Base-by-base conservation (phyloP, 768 basidiomycete species). In the Tylopilus balloui region DNA sequence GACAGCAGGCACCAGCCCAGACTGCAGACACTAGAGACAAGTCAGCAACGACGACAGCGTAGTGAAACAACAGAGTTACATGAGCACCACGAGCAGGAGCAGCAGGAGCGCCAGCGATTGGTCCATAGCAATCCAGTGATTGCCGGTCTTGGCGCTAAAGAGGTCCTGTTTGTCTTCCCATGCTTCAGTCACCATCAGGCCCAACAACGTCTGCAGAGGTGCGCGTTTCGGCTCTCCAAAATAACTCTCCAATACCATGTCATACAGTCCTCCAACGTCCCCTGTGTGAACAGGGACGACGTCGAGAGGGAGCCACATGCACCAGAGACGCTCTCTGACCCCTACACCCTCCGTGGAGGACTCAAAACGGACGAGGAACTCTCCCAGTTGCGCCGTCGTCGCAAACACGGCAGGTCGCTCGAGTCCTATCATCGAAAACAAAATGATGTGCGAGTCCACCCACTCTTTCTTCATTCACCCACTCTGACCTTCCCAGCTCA, bases 371-470 rank as follows among this genome's bases (percentile, higher is more conserved):
- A 84, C 36, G 77, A 76, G 32, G 76, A 88, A 56, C 78, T 92
- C 38, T 65, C 70, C n/a, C 77, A 73, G 44, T 65, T 92, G 32
- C 79, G 86, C 43, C 71, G 61, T 42, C 74, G 75, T 28, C 73
- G 76, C 23, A 81, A 73, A 63, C 75, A 69, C 23, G 84, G 85
- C 47, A 88, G 81, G 64, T 68, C 70, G 19, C 65, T 90, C 40
- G 88, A 80, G 43, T 71, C 68, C 39, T 89, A 84, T 61, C 86
- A 90, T 44, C 67, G 73, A 37, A 78, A 72, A 52, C 87, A 92
- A 65, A 92, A 92, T 71, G 69, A 80, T 54, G 89, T 86, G 41
- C 31, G 78, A n/a, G 24, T 27, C 24, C 20, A 42, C 15, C 61
- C 29, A 1, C 19, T 56, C 31, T 27, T 14, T 42, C 45, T 39